Conservation (phyloP, 2,329 filamentous ascomycete genomes). For the Nectriaceae sp. region DNA sequence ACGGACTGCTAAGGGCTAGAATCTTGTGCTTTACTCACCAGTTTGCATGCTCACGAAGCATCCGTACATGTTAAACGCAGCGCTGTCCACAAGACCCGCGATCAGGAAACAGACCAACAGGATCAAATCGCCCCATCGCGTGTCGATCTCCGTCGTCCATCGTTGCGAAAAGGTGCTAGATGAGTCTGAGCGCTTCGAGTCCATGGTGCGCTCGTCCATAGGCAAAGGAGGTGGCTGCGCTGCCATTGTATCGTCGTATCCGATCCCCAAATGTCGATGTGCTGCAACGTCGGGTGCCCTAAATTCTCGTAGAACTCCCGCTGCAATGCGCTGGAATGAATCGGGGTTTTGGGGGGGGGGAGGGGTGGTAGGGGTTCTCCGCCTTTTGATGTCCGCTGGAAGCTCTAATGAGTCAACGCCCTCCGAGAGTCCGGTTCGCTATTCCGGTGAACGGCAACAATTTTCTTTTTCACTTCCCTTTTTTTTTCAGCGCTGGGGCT, state of each 20-base stretch:
- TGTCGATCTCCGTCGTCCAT: conserved; percentile 21
- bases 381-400: neutral
- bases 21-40: conserved; percentile 13
- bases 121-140: conserved; percentile 25
- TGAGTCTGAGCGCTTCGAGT: neutral
- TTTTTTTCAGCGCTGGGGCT: too few species aligned
- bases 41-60: conserved; percentile 33
- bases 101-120: conserved; percentile 27
- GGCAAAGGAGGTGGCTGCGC: neutral
- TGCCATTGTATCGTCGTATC: neutral
- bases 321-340: too few species aligned
- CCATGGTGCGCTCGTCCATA: conserved; percentile 5
- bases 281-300: too few species aligned
- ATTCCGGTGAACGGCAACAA: too few species aligned
- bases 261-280: too few species aligned
- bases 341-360: neutral
- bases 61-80: conserved; percentile 30
- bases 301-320: too few species aligned
- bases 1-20: neutral
- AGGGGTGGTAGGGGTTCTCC: conserved; percentile 3
- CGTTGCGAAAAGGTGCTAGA: conserved; percentile 9
- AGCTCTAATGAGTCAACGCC: neutral
- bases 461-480: too few species aligned
- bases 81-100: conserved; percentile 28
- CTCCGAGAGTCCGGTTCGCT: too few species aligned